phyloP scores from a whole-genome alignment of 31 red algal genomes.

The Endocladia muricata region DNA sequence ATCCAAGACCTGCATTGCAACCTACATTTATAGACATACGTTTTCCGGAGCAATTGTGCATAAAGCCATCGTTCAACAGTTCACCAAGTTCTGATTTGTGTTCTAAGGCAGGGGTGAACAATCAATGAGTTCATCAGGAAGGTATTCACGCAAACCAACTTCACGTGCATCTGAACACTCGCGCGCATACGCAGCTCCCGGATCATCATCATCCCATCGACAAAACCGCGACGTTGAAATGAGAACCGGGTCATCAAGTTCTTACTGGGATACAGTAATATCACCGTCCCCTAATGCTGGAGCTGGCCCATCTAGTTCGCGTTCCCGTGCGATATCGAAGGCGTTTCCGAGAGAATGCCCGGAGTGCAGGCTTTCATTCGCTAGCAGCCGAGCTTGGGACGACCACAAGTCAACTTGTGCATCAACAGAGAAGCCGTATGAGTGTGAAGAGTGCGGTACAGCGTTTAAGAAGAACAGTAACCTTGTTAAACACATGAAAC shows the following conservation, averaged over 20 bases:
- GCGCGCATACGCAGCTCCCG: no score
- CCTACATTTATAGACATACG: no score
- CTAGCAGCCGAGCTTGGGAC: background rate
- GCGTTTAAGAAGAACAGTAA: constrained; percentile 69
- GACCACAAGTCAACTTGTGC: background rate
- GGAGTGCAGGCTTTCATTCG: background rate
- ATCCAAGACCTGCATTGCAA: no score
- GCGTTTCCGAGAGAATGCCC: background rate
- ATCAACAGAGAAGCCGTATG: constrained; percentile 47
- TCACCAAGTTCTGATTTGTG: no score
- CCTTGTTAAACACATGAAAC: constrained; percentile 75
- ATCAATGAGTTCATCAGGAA: no score
- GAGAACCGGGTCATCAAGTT: background rate
- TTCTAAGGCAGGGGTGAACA: no score
- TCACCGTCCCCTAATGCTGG: background rate
- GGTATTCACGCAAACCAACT: no score
- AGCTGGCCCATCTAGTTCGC: background rate
- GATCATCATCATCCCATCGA: background rate
- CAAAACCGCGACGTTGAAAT: constrained; percentile 1
- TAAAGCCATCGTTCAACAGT: no score
- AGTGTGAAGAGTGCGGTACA: constrained; percentile 52
- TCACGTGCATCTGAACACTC: no score
- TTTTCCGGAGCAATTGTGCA: no score
- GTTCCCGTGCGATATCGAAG: background rate
- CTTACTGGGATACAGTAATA: constrained; percentile 4